Evolutionary conservation across 352 stramenopile genomes (phyloP), one percentile per base, ranked within the genome.

Genomic region (Pythium dissimile): DNA sequence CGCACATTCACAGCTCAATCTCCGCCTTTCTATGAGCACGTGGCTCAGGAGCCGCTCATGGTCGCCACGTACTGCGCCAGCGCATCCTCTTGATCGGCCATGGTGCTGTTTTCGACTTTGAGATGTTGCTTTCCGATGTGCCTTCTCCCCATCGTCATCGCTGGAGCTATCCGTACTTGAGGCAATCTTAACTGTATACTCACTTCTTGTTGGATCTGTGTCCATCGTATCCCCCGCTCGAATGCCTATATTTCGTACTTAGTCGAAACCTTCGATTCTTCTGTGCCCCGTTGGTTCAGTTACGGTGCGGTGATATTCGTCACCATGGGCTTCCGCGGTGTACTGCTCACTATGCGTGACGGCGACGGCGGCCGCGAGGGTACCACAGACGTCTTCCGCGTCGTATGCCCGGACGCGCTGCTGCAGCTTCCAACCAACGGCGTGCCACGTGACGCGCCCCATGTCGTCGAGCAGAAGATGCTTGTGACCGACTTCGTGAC

Each of bases 301-400:
- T 41, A n/a, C 12, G 11, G 16, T 12, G 9, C 32, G 13, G 20
- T 18, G 13, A 37, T 18, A n/a, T n/a, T n/a, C n/a, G n/a, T n/a
- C 43, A 49, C 6, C 28, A 88, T 92, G 79, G 72, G 72, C 54
- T 89, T 90, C 69, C 77, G 77, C n/a, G 82, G 82, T 20, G 70
- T 85, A 52, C 55, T 92, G 45, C 75, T 90, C 26, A 50, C 70
- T 41, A 51, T 82, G 16, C 26, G 44, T 0, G 73, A 84, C 51
- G 47, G 38, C 26, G 59, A 70, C 42, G 71, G 12, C 18, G 20
- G 43, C 37, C 2, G 30, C 45, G 46, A n/a, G n/a, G n/a, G n/a
- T n/a, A n/a, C 20, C 20, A 9, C 35, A 11, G 16, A 34, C 13
- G 23, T 45, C 41, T 92, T 92, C 62, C 72, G 58, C 30, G 69